Evolutionary conservation across 148 eudicot species (phyloP).

Genomic region (Rhododendron molle): DNA sequence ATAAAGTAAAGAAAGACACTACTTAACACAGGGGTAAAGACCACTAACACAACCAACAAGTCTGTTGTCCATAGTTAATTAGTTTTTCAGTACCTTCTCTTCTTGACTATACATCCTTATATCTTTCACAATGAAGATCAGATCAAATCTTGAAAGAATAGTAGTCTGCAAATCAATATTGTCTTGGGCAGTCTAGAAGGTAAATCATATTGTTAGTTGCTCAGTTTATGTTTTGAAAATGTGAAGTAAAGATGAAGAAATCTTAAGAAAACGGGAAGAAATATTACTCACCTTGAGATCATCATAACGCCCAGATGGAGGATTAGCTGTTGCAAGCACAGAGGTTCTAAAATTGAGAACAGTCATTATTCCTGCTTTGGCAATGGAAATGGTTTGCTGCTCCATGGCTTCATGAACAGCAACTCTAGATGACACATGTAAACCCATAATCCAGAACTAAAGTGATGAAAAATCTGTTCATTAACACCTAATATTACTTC

Average conservation of each 20-base stretch:
- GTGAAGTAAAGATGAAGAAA: background rate
- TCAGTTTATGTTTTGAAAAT: too few species aligned
- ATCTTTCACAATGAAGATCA: slow-evolving; percentile 95
- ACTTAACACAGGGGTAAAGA: background rate
- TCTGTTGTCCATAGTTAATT: background rate
- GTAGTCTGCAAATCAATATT: slow-evolving; percentile 99
- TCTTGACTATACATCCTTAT: slow-evolving; percentile 72
- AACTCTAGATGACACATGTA: slow-evolving; percentile 49
- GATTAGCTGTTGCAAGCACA: slow-evolving; percentile 99
- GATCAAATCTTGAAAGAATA: slow-evolving; percentile 95
- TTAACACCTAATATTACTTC: background rate
- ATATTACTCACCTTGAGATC: slow-evolving; percentile 66
- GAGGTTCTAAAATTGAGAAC: slow-evolving; percentile 95
- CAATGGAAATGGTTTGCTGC: slow-evolving; percentile 98
- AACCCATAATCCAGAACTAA: slow-evolving; percentile 2
- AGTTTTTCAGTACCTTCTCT: slow-evolving; percentile 60
- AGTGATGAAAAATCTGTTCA: background rate
- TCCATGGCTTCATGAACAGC: slow-evolving; percentile 99
- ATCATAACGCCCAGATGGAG: slow-evolving; percentile 99
- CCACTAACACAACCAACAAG: background rate
- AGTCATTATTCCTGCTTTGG: slow-evolving; percentile 98
- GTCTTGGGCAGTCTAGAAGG: slow-evolving; percentile 90
- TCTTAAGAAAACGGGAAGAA: background rate
- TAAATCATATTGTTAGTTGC: too few species aligned
- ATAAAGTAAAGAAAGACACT: background rate